These are phyloP conservation scores for Samsoniella hepiali DNA, from an alignment of 2,329 filamentous ascomycete genomes.

Conservation along the genomic window DNA sequence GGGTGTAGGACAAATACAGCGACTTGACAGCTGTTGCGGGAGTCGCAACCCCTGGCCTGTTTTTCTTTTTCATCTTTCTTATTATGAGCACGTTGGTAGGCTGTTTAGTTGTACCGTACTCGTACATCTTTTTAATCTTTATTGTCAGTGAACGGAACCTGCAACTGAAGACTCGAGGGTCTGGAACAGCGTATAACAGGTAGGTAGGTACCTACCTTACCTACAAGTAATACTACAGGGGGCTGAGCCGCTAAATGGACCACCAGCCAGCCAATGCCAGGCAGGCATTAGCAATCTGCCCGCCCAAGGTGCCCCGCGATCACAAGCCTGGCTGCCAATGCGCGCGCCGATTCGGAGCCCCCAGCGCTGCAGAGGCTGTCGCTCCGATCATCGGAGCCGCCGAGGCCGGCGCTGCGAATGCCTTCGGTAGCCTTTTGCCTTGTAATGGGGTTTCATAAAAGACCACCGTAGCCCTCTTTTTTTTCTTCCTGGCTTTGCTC, in stretches of 20 bases:
- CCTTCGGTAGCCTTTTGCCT: neutral
- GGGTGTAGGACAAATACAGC: no score
- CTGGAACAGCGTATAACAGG: no score
- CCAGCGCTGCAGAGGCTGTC: slow-evolving; percentile 4
- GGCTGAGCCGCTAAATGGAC: neutral
- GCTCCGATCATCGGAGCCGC: slow-evolving; percentile 33
- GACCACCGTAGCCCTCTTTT: slow-evolving; percentile 4
- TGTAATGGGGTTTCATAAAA: slow-evolving; percentile 22
- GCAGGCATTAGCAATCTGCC: slow-evolving; percentile 30
- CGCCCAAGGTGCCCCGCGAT: slow-evolving; percentile 23
- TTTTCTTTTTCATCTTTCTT: no score
- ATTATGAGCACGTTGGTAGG: no score
- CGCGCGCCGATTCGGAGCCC: slow-evolving; percentile 26
- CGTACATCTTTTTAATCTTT: no score
- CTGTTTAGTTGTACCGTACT: no score
- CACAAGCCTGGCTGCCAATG: slow-evolving; percentile 2
- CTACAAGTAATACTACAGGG: no score
- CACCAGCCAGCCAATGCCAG: slow-evolving; percentile 24
- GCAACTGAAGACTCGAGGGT: no score
- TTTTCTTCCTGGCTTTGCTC: neutral
- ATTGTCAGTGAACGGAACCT: no score
- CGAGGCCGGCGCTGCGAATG: slow-evolving; percentile 17
- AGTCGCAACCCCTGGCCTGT: no score
- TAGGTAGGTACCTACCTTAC: no score
- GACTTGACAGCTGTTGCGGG: no score